Evolutionary conservation across 1,284 basidiomycete genomes (phyloP), one percentile per base, ranked within the genome.

Genomic region (Neonothopanus nambi): DNA sequence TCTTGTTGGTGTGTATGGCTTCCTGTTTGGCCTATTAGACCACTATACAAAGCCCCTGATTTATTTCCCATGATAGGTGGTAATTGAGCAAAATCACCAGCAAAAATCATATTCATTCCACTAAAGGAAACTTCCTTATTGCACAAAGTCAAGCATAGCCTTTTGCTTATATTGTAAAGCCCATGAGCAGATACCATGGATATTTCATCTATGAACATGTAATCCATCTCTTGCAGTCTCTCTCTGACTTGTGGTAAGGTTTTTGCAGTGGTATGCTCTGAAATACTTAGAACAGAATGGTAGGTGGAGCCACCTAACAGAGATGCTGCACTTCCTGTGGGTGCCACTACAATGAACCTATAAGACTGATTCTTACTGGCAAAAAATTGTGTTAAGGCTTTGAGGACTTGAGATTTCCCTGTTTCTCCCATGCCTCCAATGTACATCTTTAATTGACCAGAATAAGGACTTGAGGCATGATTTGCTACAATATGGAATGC

Each of bases 391-490:
- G 57, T 63, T 0, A 73, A 18, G 0, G 72, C 70, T 23, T 71
- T 67, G 0, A 78, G 61, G 0, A 78, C 76, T 47, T 69, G 71
- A 7, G 70, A 68, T 60, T 78, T 77, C 2, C 75, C 73, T 13
- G 72, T 54, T 0, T 48, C 52, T 2, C 47, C 52, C 41, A 54
- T 49, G 8, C 55, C 55, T 8, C 37, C 45, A 41, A 56, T 52
- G 23, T 52, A 52, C 45, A 52, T 44, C 13, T 44, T 41, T 23
- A 48, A 36, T 30, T 26, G 60, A 8, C 49, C 30, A 7, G 40
- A 35, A 15, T 64, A 35, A 0, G 63, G 62, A 40, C 24, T 63
- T 57, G 2, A 23, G 1, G 57, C 58, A 61, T 68, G 63, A 33
- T 65, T 62, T 11, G 62, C 61, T 30, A 70, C 49, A 13, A 67